Evolutionary conservation across 345 rosid species (phyloP), one percentile per base, ranked within the genome.

Genomic region (Kernera saxatilis): DNA sequence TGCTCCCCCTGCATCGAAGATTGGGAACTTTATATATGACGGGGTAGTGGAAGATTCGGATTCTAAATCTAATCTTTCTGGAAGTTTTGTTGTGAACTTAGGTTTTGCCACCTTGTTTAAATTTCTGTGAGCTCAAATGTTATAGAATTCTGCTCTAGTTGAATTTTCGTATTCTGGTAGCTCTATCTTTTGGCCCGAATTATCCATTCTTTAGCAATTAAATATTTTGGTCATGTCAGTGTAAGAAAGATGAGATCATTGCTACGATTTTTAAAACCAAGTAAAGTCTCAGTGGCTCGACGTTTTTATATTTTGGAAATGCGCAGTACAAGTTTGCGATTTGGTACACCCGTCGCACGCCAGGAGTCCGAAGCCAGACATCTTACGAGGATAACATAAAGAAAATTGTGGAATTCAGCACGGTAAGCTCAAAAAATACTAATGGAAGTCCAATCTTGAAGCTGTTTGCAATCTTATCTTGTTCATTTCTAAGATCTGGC

Each of bases 261-360:
- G 64, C 40, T 54, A 52, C 36, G 35, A 39, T 48, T 59, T 25
- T 67, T 52, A 11, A 35, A 32, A 33, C 54, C 3, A 8, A 9
- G 26, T 10, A 22, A 5, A 65, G 14, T 45, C 64, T 60, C 51
- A 43, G n/a, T 23, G 9, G 40, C 13, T 64, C 13, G 23, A 51
- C 3, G 35, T 52, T 63, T 61, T 60, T 53, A 25, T 37, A 53
- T 67, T 64, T 65, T 30, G 23, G 23, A 21, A 71, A 6, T 82
- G 44, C 40, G 62, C 78, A 92, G 99, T 77, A 84, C 86, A 95
- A 90, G 82, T 92, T 79, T 81, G 85, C 83, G n/a, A 85, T 92
- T 76, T 95, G 99, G 99, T 92, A 88, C 82, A 92, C 96, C 17
- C 97, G 96, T 51, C 91, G 97, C 45, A 86, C 93, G 18, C 97